Conservation (phyloP, 2,329 filamentous ascomycete genomes). For the Colletotrichum chlorophyti region DNA sequence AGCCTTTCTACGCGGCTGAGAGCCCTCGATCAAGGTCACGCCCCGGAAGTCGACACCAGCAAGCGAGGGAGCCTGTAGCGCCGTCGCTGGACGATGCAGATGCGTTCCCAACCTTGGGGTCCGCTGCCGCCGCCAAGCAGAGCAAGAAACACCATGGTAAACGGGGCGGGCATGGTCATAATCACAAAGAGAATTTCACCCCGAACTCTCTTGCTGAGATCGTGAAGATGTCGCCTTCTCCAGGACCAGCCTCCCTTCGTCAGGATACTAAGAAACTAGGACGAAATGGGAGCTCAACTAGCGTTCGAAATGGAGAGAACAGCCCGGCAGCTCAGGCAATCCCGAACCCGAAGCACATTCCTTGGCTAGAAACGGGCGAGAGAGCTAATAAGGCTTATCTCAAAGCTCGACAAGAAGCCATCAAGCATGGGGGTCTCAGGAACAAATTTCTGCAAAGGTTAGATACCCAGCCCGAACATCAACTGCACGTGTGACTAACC, state of each 20-base stretch:
- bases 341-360: slow-evolving; percentile 86
- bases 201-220: slow-evolving; percentile 90
- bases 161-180: slow-evolving; percentile 79
- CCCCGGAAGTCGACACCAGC: slow-evolving; percentile 82
- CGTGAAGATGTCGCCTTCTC: slow-evolving; percentile 92
- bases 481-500: background rate
- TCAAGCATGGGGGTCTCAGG: slow-evolving; percentile 93
- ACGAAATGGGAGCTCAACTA: slow-evolving; percentile 70
- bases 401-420: slow-evolving; percentile 92
- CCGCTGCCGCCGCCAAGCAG: slow-evolving; percentile 72
- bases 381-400: slow-evolving; percentile 92
- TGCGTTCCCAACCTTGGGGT: slow-evolving; percentile 89
- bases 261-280: slow-evolving; percentile 66
- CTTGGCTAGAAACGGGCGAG: slow-evolving; percentile 94
- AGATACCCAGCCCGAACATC: slow-evolving; percentile 30
- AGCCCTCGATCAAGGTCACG: slow-evolving; percentile 78
- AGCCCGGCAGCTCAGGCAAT: slow-evolving; percentile 85
- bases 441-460: slow-evolving; percentile 98
- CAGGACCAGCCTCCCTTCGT: slow-evolving; percentile 66
- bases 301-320: slow-evolving; percentile 74
- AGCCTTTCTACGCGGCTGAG: slow-evolving; percentile 65
- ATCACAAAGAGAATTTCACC: slow-evolving; percentile 69
- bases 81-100: slow-evolving; percentile 92
- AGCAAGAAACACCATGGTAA: slow-evolving; percentile 95
- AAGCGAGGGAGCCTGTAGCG: slow-evolving; percentile 65